These are phyloP conservation scores for Cyberlindnera galapagoensis DNA, from an alignment of 805 yeast genomes.

Conservation along the genomic window DNA sequence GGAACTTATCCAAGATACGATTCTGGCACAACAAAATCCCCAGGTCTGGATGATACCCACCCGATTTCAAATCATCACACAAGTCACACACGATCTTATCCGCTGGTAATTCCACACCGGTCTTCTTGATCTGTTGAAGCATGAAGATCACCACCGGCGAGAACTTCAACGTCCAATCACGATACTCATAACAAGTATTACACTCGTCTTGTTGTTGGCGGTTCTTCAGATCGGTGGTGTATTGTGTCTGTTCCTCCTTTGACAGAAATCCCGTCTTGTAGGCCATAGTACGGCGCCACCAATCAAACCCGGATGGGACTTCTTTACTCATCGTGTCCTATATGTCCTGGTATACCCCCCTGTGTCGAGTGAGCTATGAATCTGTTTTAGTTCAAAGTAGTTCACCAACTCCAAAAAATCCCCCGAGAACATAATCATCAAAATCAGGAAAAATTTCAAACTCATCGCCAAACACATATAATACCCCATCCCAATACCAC, in stretches of 20 bases:
- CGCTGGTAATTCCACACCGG: constrained; percentile 41
- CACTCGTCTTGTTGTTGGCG: constrained; percentile 50
- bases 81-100: constrained; percentile 66
- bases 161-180: constrained; percentile 73
- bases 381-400: no score
- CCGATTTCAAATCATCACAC: constrained; percentile 79
- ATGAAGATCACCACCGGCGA: constrained; percentile 85
- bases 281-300: constrained; percentile 74
- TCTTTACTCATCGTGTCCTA: no score
- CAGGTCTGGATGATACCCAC: constrained; percentile 87
- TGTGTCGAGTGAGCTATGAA: no score
- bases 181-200: constrained; percentile 59
- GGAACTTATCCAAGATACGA: constrained; percentile 58
- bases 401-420: no score
- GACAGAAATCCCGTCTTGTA: constrained; percentile 67
- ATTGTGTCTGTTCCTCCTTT: constrained; percentile 43
- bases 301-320: constrained; percentile 56
- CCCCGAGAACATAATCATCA: no score
- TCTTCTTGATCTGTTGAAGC: constrained; percentile 71
- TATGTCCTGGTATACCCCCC: no score
- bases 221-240: constrained; percentile 46
- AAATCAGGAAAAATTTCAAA: background rate
- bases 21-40: constrained; percentile 89
- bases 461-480: background rate
- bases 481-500: no score